Base-by-base conservation (phyloP, 2,329 filamentous ascomycete species). In the Cercospora sp. region DNA sequence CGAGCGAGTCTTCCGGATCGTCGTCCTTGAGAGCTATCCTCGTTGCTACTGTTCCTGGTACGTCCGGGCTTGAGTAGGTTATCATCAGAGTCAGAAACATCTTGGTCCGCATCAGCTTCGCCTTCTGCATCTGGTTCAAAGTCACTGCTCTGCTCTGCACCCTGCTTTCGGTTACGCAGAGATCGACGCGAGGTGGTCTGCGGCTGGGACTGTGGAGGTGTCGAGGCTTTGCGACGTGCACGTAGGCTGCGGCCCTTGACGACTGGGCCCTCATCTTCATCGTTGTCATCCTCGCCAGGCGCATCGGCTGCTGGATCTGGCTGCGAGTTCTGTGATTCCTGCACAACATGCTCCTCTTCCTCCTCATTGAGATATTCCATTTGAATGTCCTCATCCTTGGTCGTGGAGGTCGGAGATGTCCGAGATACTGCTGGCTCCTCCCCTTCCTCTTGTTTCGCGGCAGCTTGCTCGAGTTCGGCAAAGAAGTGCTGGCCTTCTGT, bases 111-210 rank as follows among this genome's bases (percentile, higher is more conserved):
- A 67, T 86, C 86, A 24, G 84, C 85, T 13, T 85, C 86, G 58
- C 83, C 84, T 60, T 88, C 87, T 24, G 82, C 82, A 37, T 83
- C 84, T 5, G 88, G 87, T 73, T 89, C 87, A 70, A 89, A 90
- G 72, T 90, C 88, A 72, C 87, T 89, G 72, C 85, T 88, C 62
- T 88, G 86, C 60, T 88, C 84, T 61, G 79, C 72, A 70, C 79
- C 75, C 32, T 76, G 67, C 77, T 85, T 84, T 43, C 81, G 71
- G 18, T 73, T 80, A 66, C 78, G 77, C 61, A 83, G 81, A 34
- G 80, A 81, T 32, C 77, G 73, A 73, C 82, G 74, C 75, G 80
- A 66, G 75, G 77, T 70, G 43, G 69, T 43, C 67, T 78, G 70
- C 78, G 81, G 51, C 79, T 76, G 76, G 21, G 71, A 73, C 5